Evolutionary conservation across 805 yeast species (phyloP), one percentile per base, ranked within the genome.

Genomic region (Spathaspora sp.): DNA sequence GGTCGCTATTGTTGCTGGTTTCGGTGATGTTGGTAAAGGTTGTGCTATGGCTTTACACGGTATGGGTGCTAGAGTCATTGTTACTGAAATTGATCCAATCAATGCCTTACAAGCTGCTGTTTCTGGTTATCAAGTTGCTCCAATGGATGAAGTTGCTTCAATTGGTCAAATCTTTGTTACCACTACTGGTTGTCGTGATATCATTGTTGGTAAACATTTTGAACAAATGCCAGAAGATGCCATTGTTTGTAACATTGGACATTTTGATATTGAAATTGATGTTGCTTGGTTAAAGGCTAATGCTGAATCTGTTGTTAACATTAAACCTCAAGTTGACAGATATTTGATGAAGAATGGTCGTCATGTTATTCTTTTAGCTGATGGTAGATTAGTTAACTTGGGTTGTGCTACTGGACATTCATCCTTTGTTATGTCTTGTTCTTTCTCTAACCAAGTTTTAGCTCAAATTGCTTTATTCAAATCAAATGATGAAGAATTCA

Each of bases 401-500:
- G 99, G 99, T 68, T 94, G 98, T 82, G 99, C 98, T 73, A 93
- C 98, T 68, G 99, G 99, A 73, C 99, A 93, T 84, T 88, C 98
- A 49, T 90, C 97, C 42, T 93, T 93, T 72, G 99, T 93, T 70
- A 93, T 93, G 99, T 91, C 97, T 58, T 94, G 98, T 81, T 94
- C 98, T 51, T 93, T 93, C 96, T 89, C 97, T 66, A 93, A 93
- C 89, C 99, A 93, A 82, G 98, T 93, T 60, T 83, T 93, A 72
- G 99, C 99, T 65, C 99, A 93, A 82, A 93, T 92, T 69, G 98
- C 97, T 67, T 80, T 92, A 72, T 93, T 81, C 96, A 93, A 91
- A 77, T 85, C 96, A 67, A 68, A 86, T 58, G 91, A 93, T 79
- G 77, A 72, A 55, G 83, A 70, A 58, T 93, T 94, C 89, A 87